Evolutionary conservation across 2,329 filamentous ascomycete genomes (phyloP), one percentile per base, ranked within the genome.

Genomic region (Lasiodiplodia gonubiensis): DNA sequence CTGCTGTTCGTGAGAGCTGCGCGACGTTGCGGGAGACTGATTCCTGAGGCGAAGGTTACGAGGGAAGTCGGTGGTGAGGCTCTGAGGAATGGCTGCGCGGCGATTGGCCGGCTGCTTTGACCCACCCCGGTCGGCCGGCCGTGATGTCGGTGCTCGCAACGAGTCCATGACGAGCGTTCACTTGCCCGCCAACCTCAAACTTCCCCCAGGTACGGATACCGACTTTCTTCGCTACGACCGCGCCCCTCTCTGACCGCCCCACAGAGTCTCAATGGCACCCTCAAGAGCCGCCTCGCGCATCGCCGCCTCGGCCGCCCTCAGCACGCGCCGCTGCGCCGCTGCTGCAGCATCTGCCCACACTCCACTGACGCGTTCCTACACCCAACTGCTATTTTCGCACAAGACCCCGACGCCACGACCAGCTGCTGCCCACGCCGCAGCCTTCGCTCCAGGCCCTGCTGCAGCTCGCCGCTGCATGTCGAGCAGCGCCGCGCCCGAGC

Each of bases 401-500:
- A 30, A n/a, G 21, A 10, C 23, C 25, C 59, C 59, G 27, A 48
- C 59, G 27, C 59, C 18, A 63, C 39, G n/a, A 8, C 14, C 59
- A 39, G 30, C 53, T 39, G 18, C 11, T 23, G 57, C 49, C 10
- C 49, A n/a, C 46, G 18, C 39, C n/a, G 42, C 37, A 39, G 23
- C 21, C n/a, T 46, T 48, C 21, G 42, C 18, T 25, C 42, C 21
- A 63, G 51, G 59, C 46, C 18, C 46, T 18, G 42, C 59, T 51
- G 42, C 59, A 25, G 30, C 27, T 3, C 46, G 59, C 59, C 59
- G 59, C 46, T 21, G 21, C 18, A 37, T 63, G 46, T 63, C 59
- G 21, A 46, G 11, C 30, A 8, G 18, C 46, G 27, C 59, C 12
- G 59, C 59, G 25, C 59, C 59, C 59, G 74, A 82, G 71, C 74